Conservation (phyloP, 1,139 yeast genomes). For the Diutina catenulata region DNA sequence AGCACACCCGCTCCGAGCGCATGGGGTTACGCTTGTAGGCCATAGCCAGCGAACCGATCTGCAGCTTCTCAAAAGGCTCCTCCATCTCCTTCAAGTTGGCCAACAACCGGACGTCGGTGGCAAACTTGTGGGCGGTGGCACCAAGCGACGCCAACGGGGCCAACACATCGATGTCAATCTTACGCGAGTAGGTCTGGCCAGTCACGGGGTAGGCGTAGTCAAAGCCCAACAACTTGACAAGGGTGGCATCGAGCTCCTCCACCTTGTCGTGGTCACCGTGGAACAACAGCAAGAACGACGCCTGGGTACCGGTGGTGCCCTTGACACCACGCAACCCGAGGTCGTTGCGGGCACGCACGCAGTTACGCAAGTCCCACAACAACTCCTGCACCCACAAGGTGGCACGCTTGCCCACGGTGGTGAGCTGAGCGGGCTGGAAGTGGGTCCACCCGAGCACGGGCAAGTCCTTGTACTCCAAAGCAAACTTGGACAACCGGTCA, state of each 20-base stretch:
- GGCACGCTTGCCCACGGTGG: constrained; percentile 97
- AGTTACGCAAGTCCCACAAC: constrained; percentile 94
- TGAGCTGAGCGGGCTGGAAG: constrained; percentile 98
- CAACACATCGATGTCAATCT: constrained; percentile 89
- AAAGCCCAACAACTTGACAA: constrained; percentile 86
- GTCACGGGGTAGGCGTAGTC: constrained; percentile 95
- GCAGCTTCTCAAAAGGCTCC: constrained; percentile 96
- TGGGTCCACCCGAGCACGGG: constrained; percentile 99
- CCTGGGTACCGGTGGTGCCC: constrained; percentile 99
- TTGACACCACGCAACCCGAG: constrained; percentile 96
- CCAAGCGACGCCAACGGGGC: constrained; percentile 93
- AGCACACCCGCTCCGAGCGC: constrained; percentile 98
- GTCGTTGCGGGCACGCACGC: constrained; percentile 92
- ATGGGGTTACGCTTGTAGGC: constrained; percentile 99
- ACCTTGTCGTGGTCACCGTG: constrained; percentile 97
- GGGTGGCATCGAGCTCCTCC: constrained; percentile 81
- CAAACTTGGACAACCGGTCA: constrained; percentile 79
- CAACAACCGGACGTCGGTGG: constrained; percentile 89
- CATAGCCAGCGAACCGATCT: constrained; percentile 97
- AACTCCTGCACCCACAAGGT: constrained; percentile 96
- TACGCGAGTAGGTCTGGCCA: constrained; percentile 97
- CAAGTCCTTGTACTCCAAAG: constrained; percentile 81
- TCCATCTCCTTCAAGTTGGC: constrained; percentile 96
- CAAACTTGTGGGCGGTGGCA: constrained; percentile 95
- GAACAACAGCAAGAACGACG: constrained; percentile 85